Evolutionary conservation across 2,329 filamentous ascomycete species (phyloP), one percentile per base, ranked within the genome.

Genomic region (Diaporthe citrichinensis): DNA sequence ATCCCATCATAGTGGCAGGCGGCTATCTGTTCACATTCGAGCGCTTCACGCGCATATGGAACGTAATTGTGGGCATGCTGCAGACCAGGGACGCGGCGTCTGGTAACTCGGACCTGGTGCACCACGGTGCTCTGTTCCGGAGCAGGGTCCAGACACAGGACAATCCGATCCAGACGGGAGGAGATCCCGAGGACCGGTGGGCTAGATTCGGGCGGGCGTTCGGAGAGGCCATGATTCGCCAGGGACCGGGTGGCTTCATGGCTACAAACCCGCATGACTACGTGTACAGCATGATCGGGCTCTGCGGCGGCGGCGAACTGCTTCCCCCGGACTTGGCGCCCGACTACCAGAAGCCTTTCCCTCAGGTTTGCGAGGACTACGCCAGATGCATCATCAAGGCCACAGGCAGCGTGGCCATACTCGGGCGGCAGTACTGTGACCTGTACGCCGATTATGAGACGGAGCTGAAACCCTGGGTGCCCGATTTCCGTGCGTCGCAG

Each of bases 21-120:
- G 46, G 46, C 46, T 49, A 49, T 23, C 20, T 49, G 17, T 49
- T 49, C 15, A 1, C 20, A 20, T 49, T 49, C 46, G 46, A 49
- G 17, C 17, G 46, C 20, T 49, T 49, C 4, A 23, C 20, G 5
- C 20, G 46, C 2, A 49, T 23, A n/a, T 49, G 46, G 46, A 1
- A 23, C 0, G 46, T 49, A 7, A n/a, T 49, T 2, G 0, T 3
- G 46, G 0, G 9, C 46, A 49, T 49, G 46, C 17, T 49, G 17
- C 20, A 23, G 46, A 15, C 41, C 6, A 44, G 41, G 41, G 41
- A 44, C 15, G 1, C 4, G 41, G 41, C 0, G 41, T 12, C 41
- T 44, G 41, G 12, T 0, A 14, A 15, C 15, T 17, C 1, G 3
- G 46, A 5, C 0, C 2, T 49, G 2, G 0, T 49, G 6, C 3